Conservation (phyloP, 331 rosid genomes). For the Rhamnella rubrinervis region DNA sequence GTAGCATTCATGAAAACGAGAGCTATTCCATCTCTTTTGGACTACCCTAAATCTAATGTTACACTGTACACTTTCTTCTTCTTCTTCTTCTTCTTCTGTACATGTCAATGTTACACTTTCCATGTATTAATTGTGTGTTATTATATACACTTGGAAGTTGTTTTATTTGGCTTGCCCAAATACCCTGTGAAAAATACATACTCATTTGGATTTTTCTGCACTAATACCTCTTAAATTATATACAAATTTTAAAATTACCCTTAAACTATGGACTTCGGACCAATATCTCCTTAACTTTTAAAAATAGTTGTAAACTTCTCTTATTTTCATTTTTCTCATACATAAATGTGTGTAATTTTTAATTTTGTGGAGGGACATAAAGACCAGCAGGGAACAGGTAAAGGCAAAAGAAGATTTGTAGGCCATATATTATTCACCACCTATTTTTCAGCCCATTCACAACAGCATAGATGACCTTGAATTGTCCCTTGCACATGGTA, state of each 20-base stretch:
- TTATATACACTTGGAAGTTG: too few species aligned
- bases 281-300: too few species aligned
- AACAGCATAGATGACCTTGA: constrained; percentile 15
- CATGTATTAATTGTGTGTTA: too few species aligned
- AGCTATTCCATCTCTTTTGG: constrained; percentile 21
- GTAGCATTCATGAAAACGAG: constrained; percentile 39
- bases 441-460: constrained; percentile 6
- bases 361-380: constrained; percentile 8
- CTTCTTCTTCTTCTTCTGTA: neutral
- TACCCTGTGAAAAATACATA: too few species aligned
- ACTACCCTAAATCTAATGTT: constrained; percentile 8
- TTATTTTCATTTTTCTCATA: neutral
- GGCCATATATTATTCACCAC: constrained; percentile 8
- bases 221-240: too few species aligned
- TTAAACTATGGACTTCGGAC: too few species aligned
- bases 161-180: too few species aligned
- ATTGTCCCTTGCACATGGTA: constrained; percentile 8
- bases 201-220: too few species aligned
- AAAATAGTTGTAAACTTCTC: neutral
- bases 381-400: constrained; percentile 10
- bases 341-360: neutral
- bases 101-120: too few species aligned
- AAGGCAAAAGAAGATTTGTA: constrained; percentile 7
- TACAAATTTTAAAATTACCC: too few species aligned
- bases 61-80: neutral